These are phyloP conservation scores for Auriculariales sp. DNA, from an alignment of 768 basidiomycete species.

Conservation along the genomic window DNA sequence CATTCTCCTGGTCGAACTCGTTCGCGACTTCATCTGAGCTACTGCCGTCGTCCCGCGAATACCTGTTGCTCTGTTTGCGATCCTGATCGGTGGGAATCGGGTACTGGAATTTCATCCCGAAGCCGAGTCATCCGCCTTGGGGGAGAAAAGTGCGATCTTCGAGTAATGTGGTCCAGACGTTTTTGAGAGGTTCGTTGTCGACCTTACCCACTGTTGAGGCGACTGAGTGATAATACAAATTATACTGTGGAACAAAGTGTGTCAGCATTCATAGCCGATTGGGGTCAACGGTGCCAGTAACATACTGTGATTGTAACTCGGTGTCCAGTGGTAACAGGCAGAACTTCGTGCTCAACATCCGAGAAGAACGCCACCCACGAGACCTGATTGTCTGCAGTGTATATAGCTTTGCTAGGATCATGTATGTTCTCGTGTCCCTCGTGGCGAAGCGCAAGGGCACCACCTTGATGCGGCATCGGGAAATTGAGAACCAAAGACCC, in stretches of 20 bases:
- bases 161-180: neutral
- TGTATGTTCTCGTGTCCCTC: neutral
- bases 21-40: no score
- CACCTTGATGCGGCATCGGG: slow-evolving; percentile 2
- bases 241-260: neutral
- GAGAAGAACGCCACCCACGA: slow-evolving; percentile 29
- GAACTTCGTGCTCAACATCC: slow-evolving; percentile 32
- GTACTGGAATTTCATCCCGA: slow-evolving; percentile 5
- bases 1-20: neutral
- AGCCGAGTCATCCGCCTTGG: slow-evolving; percentile 5
- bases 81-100: neutral
- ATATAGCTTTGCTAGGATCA: neutral
- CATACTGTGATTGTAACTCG: slow-evolving; percentile 26
- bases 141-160: slow-evolving; percentile 1
- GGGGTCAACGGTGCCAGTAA: neutral
- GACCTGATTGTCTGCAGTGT: slow-evolving; percentile 5
- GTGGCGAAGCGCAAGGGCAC: neutral
- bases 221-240: neutral
- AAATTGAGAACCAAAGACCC: slow-evolving; percentile 7
- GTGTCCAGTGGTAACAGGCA: slow-evolving; percentile 24
- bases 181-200: neutral
- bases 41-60: no score
- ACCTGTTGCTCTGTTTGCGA: no score
- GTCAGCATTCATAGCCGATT: neutral
- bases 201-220: neutral